Conservation (phyloP, 768 basidiomycete species). For the Pholiota conissans region DNA sequence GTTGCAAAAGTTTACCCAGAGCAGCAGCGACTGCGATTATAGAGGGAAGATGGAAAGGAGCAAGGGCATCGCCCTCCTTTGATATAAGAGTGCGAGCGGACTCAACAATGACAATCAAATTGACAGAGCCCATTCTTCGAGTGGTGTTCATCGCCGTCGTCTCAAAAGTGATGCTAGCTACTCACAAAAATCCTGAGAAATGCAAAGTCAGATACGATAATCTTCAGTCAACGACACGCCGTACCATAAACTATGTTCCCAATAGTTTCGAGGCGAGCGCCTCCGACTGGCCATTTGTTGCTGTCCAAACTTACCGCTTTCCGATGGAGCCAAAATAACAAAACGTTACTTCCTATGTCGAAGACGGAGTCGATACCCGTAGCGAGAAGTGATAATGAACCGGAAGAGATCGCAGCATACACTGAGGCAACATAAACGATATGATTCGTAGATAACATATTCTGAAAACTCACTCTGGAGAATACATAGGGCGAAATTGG, state of each 20-base stretch:
- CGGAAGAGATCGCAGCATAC: slow-evolving; percentile 86
- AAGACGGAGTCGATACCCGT: slow-evolving; percentile 88
- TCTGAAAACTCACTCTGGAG: slow-evolving; percentile 56
- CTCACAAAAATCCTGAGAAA: slow-evolving; percentile 29
- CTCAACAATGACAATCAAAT: slow-evolving; percentile 89
- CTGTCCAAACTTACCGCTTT: slow-evolving; percentile 70
- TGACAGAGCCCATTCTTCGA: slow-evolving; percentile 85
- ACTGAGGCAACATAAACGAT: slow-evolving; percentile 43
- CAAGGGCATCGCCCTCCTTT: slow-evolving; percentile 50
- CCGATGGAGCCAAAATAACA: slow-evolving; percentile 78
- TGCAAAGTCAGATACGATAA: slow-evolving; percentile 24
- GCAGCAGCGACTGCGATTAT: slow-evolving; percentile 83
- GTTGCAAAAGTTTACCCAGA: slow-evolving; percentile 51
- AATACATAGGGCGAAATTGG: slow-evolving; percentile 71
- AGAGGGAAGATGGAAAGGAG: slow-evolving; percentile 76
- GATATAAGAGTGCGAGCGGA: slow-evolving; percentile 72
- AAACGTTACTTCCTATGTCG: slow-evolving; percentile 80
- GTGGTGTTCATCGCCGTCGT: neutral
- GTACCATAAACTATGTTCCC: slow-evolving; percentile 85
- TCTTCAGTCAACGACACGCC: slow-evolving; percentile 16
- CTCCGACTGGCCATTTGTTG: slow-evolving; percentile 92
- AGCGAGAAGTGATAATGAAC: slow-evolving; percentile 84
- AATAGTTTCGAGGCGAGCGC: slow-evolving; percentile 86
- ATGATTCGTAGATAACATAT: neutral
- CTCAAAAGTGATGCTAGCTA: neutral